Conservation (phyloP, 306 rosid genomes). For the Argentina anserina region DNA sequence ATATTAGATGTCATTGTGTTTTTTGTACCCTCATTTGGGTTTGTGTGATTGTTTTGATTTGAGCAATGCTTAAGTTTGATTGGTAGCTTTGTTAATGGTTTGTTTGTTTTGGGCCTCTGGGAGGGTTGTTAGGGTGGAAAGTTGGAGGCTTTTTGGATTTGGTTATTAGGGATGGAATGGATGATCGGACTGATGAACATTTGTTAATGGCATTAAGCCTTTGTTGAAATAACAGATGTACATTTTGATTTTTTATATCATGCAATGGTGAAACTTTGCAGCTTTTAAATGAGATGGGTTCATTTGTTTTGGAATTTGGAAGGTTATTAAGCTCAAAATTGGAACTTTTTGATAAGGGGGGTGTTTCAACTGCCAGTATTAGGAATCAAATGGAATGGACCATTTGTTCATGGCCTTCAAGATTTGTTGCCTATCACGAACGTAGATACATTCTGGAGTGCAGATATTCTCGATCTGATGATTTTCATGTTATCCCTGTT, state of each 20-base stretch:
- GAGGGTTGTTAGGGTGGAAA: neutral
- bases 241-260: neutral
- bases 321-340: neutral
- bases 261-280: neutral
- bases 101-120: neutral
- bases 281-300: neutral
- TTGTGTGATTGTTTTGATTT: neutral
- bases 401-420: no score
- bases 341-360: neutral
- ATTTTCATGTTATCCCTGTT: neutral
- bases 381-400: neutral
- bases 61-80: neutral
- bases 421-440: neutral
- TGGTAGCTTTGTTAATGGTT: neutral
- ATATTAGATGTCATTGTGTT: neutral
- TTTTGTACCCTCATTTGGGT: neutral
- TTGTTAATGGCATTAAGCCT: neutral
- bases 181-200: neutral
- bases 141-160: neutral
- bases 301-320: neutral
- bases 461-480: neutral
- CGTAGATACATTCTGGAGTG: neutral
- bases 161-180: neutral
- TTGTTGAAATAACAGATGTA: neutral
- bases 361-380: neutral